phyloP scores from a whole-genome alignment of 2,329 filamentous ascomycete genomes.

The Penicillium oxalicum region DNA sequence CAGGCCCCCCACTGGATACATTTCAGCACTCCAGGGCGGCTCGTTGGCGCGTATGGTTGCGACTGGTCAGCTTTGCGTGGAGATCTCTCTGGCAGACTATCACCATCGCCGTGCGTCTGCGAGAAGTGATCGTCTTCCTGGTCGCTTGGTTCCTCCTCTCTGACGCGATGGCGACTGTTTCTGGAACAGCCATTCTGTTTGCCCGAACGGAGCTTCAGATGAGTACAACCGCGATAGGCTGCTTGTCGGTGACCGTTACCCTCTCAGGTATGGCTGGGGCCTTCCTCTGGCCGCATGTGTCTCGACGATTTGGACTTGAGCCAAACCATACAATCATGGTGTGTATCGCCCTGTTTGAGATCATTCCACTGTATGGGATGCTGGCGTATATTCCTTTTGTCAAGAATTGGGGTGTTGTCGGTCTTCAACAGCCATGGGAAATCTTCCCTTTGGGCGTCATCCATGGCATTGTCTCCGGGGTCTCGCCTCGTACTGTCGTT shows the following conservation, averaged over 20 bases:
- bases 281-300: slow-evolving; percentile 75
- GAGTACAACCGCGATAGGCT: slow-evolving; percentile 70
- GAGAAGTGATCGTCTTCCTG: slow-evolving; percentile 74
- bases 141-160: slow-evolving; percentile 86
- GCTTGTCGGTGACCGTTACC: slow-evolving; percentile 86
- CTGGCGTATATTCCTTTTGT: slow-evolving; percentile 76
- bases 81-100: slow-evolving; percentile 71
- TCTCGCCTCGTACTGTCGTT: slow-evolving; percentile 77
- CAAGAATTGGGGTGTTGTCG: slow-evolving; percentile 64
- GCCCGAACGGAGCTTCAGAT: slow-evolving; percentile 84
- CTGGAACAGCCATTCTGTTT: slow-evolving; percentile 84
- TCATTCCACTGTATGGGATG: slow-evolving; percentile 86
- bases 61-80: slow-evolving; percentile 75
- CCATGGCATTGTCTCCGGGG: slow-evolving; percentile 86
- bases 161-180: slow-evolving; percentile 85
- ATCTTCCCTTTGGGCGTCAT: slow-evolving; percentile 85
- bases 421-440: slow-evolving; percentile 82
- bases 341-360: slow-evolving; percentile 77
- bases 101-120: slow-evolving; percentile 62
- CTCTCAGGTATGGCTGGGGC: slow-evolving; percentile 74
- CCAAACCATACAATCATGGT: slow-evolving; percentile 83
- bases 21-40: slow-evolving; percentile 7
- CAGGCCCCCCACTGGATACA: slow-evolving; percentile 61
- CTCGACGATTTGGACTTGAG: slow-evolving; percentile 58
- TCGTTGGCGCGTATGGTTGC: slow-evolving; percentile 49